Base-by-base conservation (phyloP, 2,329 filamentous ascomycete species). In the Fusarium virguliforme region DNA sequence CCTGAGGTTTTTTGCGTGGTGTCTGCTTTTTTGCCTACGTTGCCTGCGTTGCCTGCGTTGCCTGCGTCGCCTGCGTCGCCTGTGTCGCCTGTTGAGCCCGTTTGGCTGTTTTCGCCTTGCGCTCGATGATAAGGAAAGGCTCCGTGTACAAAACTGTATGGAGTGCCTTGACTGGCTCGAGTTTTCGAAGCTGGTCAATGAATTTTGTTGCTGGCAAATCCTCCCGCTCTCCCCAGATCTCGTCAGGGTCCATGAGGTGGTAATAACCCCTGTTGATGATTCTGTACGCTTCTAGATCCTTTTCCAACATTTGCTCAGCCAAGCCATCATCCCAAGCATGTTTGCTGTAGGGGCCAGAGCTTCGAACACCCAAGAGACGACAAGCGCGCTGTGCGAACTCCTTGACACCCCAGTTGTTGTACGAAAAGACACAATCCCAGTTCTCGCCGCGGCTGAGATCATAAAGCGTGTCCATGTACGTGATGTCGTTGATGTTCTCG, bases 261-360 rank as follows among this genome's bases (percentile, higher is more conserved):
- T 18, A 18, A 18, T 18, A 18, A 18, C 18, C 18, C 18, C 18
- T 18, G 18, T 18, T 26, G 7, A 46, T 28, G 12, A 43, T 26
- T 1, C 15, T 18, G n/a, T 53, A 60, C 4, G 15, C 37, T 8
- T 3, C 5, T 12, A 12, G 3, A 4, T 60, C 34, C 8, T 30
- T 13, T 8, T 53, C 58, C 12, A 53, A 32, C 30, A 60, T 7
- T 18, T 41, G 13, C 3, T 53, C 46, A 3, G n/a, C 58, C n/a
- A 60, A 13, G 2, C 24, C 43, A n/a, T 32, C 12, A 8, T 53
- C 24, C 58, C 43, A 60, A 6, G 8, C 35, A 4, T 9, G 1
- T 10, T 34, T 5, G 3, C 3, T 8, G n/a, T 12, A 15, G 3
- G 4, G 6, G 10, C n/a, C 3, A 3, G 9, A 8, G n/a, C 4